Evolutionary conservation across 371 early-diverging fungal genomes (phyloP), one percentile per base, ranked within the genome.

Genomic region (Apophysomyces variabilis): DNA sequence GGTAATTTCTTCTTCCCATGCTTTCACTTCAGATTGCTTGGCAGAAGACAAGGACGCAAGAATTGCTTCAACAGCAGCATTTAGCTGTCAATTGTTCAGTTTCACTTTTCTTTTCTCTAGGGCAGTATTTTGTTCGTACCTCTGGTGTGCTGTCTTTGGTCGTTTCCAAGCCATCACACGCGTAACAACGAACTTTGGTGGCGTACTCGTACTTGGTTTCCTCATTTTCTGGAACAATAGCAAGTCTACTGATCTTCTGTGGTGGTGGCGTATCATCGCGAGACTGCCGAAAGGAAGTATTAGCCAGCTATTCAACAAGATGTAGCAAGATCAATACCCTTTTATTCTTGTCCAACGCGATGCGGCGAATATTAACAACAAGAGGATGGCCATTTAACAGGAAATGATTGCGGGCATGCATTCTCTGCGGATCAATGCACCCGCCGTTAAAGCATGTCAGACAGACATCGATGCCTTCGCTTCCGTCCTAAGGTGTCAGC

Each of bases 391-490:
- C 80, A 32, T 82, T 76, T 66, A 91, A 88, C 44, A 79, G 70
- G 47, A 74, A 84, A 76, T 98, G 98, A 35, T 85, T 79, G 57
- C 79, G 71, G 37, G 92, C 90, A 76, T 98, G 98, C 46, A 85
- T 69, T 64, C 90, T 80, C 8, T 79, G 80, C 0, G 73, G 62
- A 38, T 76, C 83, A 9, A 80, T 70, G 70, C 98, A 98, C 1
- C 95, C 95, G 32, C 95, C 95, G 68, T 95, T 95, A 73, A 94
- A 96, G 81, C 98, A 98, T 5, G 89, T 85, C 41, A 98, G 80
- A 68, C 98, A 98, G 12, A 98, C 95, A 73, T 97, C 94, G 64
- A 98, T 79, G 16, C 97, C 97, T 57, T 76, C 79, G 8, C 83
- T 77, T 38, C 81, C 73, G 67, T 90, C 90, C 92, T 92, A 75